These are phyloP conservation scores for Blastocystis hominis DNA, from an alignment of 352 stramenopile genomes.

Conservation along the genomic window DNA sequence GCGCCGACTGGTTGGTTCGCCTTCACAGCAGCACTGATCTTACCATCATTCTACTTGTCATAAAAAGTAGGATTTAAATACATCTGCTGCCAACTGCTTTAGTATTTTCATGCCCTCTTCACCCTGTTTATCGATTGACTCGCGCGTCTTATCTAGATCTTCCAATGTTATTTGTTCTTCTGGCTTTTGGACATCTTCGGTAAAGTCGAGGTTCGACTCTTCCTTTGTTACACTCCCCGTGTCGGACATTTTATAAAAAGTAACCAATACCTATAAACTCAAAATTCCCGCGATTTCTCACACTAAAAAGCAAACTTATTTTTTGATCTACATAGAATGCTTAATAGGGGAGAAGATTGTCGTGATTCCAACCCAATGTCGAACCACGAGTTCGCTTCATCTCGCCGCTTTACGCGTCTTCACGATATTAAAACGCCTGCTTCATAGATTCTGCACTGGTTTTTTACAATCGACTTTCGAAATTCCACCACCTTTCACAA, in stretches of 20 bases:
- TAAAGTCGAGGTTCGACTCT: conserved; percentile 36
- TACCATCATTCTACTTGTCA: conserved; percentile 46
- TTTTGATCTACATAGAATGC: not conserved
- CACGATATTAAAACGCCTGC: no score
- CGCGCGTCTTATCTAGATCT: not conserved
- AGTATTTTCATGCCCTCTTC: not conserved
- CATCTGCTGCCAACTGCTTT: conserved; percentile 24
- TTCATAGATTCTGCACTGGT: no score
- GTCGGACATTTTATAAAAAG: conserved; percentile 9
- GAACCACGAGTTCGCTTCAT: no score
- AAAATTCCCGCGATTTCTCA: not conserved
- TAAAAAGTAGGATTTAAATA: not conserved
- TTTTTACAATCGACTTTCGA: no score
- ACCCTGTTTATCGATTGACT: conserved; percentile 14
- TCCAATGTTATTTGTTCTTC: not conserved
- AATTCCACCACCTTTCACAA: no score
- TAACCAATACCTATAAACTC: not conserved
- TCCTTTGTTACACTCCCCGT: not conserved
- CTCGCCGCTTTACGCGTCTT: no score
- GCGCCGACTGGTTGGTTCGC: not conserved
- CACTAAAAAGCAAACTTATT: not conserved
- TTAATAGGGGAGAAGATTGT: not conserved
- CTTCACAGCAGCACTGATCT: conserved; percentile 28
- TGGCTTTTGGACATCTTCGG: not conserved
- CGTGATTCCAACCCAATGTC: not conserved